Conservation (phyloP, 2,329 filamentous ascomycete genomes). For the Cladophialophora bantiana region DNA sequence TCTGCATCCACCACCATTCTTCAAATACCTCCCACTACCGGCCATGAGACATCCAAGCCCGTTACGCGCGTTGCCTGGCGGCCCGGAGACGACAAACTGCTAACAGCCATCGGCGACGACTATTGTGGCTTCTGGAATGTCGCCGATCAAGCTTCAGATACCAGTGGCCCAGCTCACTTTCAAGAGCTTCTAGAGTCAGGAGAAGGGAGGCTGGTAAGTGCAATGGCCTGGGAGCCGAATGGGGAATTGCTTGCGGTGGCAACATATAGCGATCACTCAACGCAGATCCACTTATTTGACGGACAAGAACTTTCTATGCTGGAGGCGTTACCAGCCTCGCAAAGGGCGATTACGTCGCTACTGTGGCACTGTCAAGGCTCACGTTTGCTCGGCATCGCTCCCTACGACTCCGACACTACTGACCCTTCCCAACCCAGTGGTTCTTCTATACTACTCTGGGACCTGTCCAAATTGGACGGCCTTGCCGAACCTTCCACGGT, state of each 20-base stretch:
- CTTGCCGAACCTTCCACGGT: slow-evolving; percentile 35
- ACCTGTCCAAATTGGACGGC: slow-evolving; percentile 40
- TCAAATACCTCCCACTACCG: slow-evolving; percentile 42
- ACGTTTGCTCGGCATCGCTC: slow-evolving; percentile 53
- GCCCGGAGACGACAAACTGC: slow-evolving; percentile 51
- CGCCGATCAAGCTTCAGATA: slow-evolving; percentile 8
- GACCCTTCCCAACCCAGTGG: slow-evolving; percentile 17
- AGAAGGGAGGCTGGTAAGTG: slow-evolving; percentile 48
- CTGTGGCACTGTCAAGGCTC: slow-evolving; percentile 51
- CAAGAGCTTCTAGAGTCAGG: slow-evolving; percentile 31
- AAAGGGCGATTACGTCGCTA: slow-evolving; percentile 52
- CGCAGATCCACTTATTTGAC: slow-evolving; percentile 54
- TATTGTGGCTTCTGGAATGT: slow-evolving; percentile 57
- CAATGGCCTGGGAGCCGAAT: slow-evolving; percentile 54
- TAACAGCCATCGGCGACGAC: slow-evolving; percentile 53
- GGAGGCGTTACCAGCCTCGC: slow-evolving; percentile 55
- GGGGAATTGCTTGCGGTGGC: slow-evolving; percentile 56
- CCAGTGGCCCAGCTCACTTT: slow-evolving; percentile 23
- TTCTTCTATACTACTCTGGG: slow-evolving; percentile 51
- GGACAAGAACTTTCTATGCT: slow-evolving; percentile 50
- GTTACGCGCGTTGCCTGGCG: slow-evolving; percentile 54
- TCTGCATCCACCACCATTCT: slow-evolving; percentile 53
- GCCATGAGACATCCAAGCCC: slow-evolving; percentile 43
- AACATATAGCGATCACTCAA: slow-evolving; percentile 52
- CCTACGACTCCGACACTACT: slow-evolving; percentile 44